Percentiles rank a stretch among this genome's conserved stretches.
Evolutionary conservation across 1,284 basidiomycete species (phyloP).

Genomic region (Agroathelia rolfsii): DNA sequence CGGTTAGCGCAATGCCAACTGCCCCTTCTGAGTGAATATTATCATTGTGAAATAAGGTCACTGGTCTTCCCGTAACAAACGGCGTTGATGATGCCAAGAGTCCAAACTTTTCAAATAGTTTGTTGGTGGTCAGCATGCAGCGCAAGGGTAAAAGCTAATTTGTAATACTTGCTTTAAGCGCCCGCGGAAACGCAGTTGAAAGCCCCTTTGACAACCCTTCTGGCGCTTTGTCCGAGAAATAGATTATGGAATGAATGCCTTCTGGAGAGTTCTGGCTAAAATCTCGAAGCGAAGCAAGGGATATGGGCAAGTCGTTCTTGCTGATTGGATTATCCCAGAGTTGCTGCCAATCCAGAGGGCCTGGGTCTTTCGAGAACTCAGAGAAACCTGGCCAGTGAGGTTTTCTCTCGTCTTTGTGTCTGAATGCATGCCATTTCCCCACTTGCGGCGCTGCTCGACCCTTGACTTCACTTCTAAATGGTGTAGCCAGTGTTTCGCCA

Average conservation of each 20-base stretch:
- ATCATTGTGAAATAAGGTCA: conserved; percentile 62
- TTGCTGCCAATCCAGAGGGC: conserved; percentile 39
- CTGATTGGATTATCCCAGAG: conserved; percentile 31
- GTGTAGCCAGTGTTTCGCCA: no score
- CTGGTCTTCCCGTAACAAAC: conserved; percentile 74
- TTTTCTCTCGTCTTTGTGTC: conserved; percentile 18
- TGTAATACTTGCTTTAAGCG: conserved; percentile 40
- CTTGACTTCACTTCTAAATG: no score
- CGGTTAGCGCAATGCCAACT: conserved; percentile 56
- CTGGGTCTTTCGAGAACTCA: conserved; percentile 13
- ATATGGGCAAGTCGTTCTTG: conserved; percentile 25
- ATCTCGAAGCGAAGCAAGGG: no score
- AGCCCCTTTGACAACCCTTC: conserved; percentile 52
- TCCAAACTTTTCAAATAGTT: conserved; percentile 42
- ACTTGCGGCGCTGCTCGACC: conserved; percentile 50
- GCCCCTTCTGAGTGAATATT: conserved; percentile 57
- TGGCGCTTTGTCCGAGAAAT: conserved; percentile 51
- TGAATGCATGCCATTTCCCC: conserved; percentile 54
- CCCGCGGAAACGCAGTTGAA: conserved; percentile 29
- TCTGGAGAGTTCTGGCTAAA: no score
- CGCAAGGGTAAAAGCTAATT: no score
- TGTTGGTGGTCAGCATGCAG: no score
- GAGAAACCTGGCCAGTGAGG: conserved; percentile 8
- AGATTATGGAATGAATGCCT: conserved; percentile 41
- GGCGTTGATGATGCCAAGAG: conserved; percentile 74